Evolutionary conservation across 2,329 filamentous ascomycete genomes (phyloP).

Genomic region (Chrysosphaeria jannelii): DNA sequence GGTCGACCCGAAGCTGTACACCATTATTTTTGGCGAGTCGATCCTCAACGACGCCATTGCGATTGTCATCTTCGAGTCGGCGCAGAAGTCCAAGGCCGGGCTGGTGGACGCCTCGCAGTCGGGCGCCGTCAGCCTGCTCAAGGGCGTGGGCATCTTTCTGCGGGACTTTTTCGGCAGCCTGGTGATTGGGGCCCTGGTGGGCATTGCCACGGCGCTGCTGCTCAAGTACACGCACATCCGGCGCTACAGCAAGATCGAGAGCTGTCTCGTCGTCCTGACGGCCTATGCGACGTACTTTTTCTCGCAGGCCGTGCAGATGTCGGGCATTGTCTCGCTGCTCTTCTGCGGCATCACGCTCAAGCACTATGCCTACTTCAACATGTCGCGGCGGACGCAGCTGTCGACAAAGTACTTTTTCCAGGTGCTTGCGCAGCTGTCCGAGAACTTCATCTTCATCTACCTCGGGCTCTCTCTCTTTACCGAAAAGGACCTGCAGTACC

Average conservation of each 20-base stretch:
- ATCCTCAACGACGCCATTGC: constrained; percentile 96
- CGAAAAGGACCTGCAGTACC: constrained; percentile 62
- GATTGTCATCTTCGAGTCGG: constrained; percentile 94
- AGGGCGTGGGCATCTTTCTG: constrained; percentile 82
- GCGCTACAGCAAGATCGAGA: constrained; percentile 86
- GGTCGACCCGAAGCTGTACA: constrained; percentile 94
- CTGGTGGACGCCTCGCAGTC: constrained; percentile 38
- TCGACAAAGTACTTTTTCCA: constrained; percentile 97
- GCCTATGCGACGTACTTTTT: constrained; percentile 96
- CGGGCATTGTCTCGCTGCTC: constrained; percentile 80
- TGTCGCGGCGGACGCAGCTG: constrained; percentile 89
- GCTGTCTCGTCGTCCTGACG: constrained; percentile 74
- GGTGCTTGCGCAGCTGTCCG: constrained; percentile 73
- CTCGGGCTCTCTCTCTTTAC: constrained; percentile 85
- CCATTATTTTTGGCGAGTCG: constrained; percentile 93
- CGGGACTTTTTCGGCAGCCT: constrained; percentile 87
- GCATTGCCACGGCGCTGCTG: constrained; percentile 58
- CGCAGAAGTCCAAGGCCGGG: constrained; percentile 66
- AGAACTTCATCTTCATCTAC: constrained; percentile 99
- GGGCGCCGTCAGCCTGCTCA: constrained; percentile 57
- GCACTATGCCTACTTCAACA: constrained; percentile 99
- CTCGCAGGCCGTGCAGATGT: constrained; percentile 84
- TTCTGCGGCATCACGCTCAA: constrained; percentile 98
- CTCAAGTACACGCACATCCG: constrained; percentile 89
- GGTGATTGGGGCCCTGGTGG: constrained; percentile 63